Percentiles rank a stretch among this genome's conserved stretches.
Evolutionary conservation across 495 filamentous ascomycete species (phyloP).

Genomic region (Xylaria nigripes): DNA sequence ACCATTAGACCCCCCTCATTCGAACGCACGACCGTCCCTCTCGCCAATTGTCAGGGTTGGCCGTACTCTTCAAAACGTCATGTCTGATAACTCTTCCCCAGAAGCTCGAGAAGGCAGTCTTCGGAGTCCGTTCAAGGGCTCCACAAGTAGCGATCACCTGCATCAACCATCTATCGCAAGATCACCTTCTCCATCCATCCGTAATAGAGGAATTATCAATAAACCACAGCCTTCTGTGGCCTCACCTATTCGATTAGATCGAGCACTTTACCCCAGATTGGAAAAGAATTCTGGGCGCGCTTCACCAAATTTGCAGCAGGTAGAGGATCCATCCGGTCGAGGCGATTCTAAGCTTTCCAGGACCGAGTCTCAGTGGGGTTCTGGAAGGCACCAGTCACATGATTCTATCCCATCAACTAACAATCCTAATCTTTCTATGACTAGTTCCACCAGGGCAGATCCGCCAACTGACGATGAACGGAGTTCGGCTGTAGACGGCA

Average conservation of each 20-base stretch:
- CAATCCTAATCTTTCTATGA: slow-evolving; percentile 8
- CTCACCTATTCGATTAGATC: slow-evolving; percentile 4
- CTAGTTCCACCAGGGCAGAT: slow-evolving; percentile 19
- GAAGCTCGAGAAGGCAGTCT: slow-evolving; percentile 35
- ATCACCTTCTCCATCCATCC: slow-evolving; percentile 18
- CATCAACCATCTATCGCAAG: slow-evolving; percentile 8
- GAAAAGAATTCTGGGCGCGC: neutral
- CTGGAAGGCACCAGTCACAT: neutral
- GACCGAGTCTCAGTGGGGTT: slow-evolving; percentile 1
- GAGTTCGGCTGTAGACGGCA: slow-evolving; percentile 24
- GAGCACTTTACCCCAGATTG: slow-evolving; percentile 10
- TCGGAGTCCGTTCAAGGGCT: slow-evolving; percentile 45
- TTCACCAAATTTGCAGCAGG: slow-evolving; percentile 1
- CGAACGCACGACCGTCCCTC: slow-evolving; percentile 31
- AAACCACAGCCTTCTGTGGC: slow-evolving; percentile 9
- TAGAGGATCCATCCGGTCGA: slow-evolving; percentile 30
- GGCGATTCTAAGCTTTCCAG: slow-evolving; percentile 18
- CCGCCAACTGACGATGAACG: slow-evolving; percentile 18
- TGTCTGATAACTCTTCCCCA: slow-evolving; percentile 45
- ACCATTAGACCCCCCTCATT: slow-evolving; percentile 17
- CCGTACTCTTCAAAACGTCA: slow-evolving; percentile 42
- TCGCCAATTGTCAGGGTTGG: slow-evolving; percentile 47
- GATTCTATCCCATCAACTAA: neutral
- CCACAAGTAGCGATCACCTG: slow-evolving; percentile 21
- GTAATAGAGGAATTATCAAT: slow-evolving; percentile 1